Evolutionary conservation across 306 rosid genomes (phyloP).

Genomic region (Vicia sativa): DNA sequence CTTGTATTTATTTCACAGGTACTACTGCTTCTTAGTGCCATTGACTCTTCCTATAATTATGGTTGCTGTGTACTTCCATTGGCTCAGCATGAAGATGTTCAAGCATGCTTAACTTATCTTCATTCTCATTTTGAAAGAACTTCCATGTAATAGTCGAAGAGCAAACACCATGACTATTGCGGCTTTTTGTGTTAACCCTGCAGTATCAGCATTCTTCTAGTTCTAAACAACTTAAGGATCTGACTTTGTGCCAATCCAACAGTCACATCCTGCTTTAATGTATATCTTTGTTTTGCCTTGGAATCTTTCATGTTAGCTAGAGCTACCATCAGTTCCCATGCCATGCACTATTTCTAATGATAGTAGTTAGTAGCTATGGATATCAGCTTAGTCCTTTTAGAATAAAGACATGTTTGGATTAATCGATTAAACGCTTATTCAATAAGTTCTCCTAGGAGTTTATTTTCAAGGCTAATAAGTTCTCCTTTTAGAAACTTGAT

Average conservation of each 20-base stretch:
- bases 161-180: conserved; percentile 1
- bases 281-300: too few species aligned
- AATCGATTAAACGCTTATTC: neutral
- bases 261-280: too few species aligned
- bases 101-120: conserved; percentile 65
- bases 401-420: neutral
- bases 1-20: conserved; percentile 46
- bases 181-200: neutral
- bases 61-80: conserved; percentile 76
- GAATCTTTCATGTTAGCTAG: too few species aligned
- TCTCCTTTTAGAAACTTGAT: too few species aligned
- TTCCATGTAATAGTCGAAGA: neutral
- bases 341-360: too few species aligned
- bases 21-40: conserved; percentile 87
- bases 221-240: conserved; percentile 9
- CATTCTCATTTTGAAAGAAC: conserved; percentile 19
- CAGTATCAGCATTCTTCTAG: neutral
- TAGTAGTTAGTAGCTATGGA: too few species aligned
- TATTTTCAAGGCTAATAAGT: too few species aligned
- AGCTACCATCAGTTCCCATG: too few species aligned
- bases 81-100: conserved; percentile 94
- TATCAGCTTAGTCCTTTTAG: neutral
- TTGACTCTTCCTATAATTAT: conserved; percentile 76
- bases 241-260: neutral
- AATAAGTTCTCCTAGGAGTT: neutral